Percentiles rank a stretch among this genome's conserved stretches.
phyloP scores from a whole-genome alignment of 257 asterid species.

The Vinca minor region DNA sequence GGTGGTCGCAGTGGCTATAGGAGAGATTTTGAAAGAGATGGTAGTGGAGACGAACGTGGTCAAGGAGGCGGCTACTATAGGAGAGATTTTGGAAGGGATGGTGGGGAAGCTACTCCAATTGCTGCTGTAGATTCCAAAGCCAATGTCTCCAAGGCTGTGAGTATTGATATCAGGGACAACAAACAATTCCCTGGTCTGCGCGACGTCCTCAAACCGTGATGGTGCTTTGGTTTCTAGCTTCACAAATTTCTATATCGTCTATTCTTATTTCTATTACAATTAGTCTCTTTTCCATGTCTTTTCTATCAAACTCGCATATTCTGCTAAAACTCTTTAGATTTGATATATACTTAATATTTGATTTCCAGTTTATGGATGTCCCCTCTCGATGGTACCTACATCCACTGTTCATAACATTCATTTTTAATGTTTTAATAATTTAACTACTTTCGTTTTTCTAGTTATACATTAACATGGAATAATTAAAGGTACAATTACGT shows the following conservation, averaged over 20 bases:
- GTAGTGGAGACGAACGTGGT: no score
- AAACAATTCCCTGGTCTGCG: constrained; percentile 5
- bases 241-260: no score
- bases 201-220: not conserved
- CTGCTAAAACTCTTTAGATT: not conserved
- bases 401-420: no score
- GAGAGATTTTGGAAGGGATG: not conserved
- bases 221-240: not conserved
- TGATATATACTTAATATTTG: no score
- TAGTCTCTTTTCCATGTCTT: not conserved
- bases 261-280: not conserved
- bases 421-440: no score
- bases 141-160: not conserved
- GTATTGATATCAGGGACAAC: not conserved
- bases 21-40: no score
- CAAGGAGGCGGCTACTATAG: not conserved
- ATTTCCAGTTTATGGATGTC: no score
- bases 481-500: no score
- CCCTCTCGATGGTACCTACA: no score
- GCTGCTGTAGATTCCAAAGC: not conserved
- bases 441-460: no score
- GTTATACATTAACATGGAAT: no score
- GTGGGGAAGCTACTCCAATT: not conserved
- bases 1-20: not conserved
- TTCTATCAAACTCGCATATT: not conserved